Percentiles rank a stretch among this genome's conserved stretches.
Conservation (phyloP, 1,139 yeast species). For the Suhomyces terraborum region DNA sequence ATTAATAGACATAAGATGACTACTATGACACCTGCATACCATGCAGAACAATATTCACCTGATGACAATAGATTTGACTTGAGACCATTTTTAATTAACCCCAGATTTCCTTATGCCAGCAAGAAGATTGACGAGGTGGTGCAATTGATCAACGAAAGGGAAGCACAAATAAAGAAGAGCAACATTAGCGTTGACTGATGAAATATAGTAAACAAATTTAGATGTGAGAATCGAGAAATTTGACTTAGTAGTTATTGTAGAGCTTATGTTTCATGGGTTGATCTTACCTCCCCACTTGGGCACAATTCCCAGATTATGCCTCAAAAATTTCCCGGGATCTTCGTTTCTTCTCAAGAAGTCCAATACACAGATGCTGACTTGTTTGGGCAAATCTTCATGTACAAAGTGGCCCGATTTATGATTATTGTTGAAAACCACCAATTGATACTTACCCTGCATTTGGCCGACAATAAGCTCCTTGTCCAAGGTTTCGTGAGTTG, state of each 20-base stretch:
- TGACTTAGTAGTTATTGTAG: background rate
- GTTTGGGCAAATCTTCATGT: conserved; percentile 84
- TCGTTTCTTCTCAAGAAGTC: conserved; percentile 53
- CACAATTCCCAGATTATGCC: conserved; percentile 41
- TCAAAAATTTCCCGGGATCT: conserved; percentile 37
- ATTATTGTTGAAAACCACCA: conserved; percentile 69
- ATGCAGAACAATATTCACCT: conserved; percentile 96
- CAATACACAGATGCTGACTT: conserved; percentile 57
- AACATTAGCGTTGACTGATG: conserved; percentile 19
- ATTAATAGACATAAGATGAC: conserved; percentile 96
- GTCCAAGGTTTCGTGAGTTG: conserved; percentile 89
- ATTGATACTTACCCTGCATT: conserved; percentile 94
- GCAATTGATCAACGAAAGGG: conserved; percentile 46
- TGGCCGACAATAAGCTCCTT: conserved; percentile 87
- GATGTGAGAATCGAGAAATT: too few relatives aligned
- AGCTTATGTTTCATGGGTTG: conserved; percentile 16
- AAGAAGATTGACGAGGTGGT: conserved; percentile 83
- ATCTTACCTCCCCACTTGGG: conserved; percentile 58
- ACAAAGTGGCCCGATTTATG: conserved; percentile 79
- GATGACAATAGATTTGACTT: conserved; percentile 96
- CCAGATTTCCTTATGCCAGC: conserved; percentile 89
- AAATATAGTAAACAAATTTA: background rate
- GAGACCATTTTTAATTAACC: conserved; percentile 89
- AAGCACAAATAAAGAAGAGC: conserved; percentile 26
- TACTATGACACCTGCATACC: conserved; percentile 93